Base-by-base conservation (phyloP, 495 filamentous ascomycete genomes). In the Penicillium crystallinum region DNA sequence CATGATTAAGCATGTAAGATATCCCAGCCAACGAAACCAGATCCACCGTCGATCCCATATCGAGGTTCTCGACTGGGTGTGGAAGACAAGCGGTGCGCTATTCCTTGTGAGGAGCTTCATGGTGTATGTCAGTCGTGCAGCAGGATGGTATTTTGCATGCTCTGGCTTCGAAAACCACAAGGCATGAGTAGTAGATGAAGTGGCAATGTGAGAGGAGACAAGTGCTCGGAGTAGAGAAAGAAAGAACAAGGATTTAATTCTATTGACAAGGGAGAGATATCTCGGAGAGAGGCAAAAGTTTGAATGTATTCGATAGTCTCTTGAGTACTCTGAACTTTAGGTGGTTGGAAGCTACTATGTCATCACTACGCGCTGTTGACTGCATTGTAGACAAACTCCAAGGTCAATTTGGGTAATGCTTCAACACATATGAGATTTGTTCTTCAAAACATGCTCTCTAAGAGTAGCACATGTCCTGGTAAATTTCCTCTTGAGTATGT, bases 291-390 rank as follows among this genome's bases (percentile, higher is more conserved):
- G 23, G 3, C 23, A 27, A 27, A 3, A 27, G 23, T n/a, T n/a
- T n/a, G n/a, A n/a, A n/a, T n/a, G n/a, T n/a, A 27, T 27, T 3
- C 3, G 23, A 27, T 27, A 3, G 23, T 27, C 23, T 27, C 3
- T 27, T 7, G 7, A 7, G 23, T 3, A 7, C 23, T 27, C n/a
- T 27, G 23, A 27, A 7, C 23, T 3, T 27, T 22, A 17, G 33
- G 30, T 35, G 47, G 34, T 17, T 45, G 1, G 47, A 22, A 9
- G 39, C 15, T 29, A 47, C 48, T 49, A 62, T 59, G 56, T 62
- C 59, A 59, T 59, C 49, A 56, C 44, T 50, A 59, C 53, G 56
- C 44, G 48, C 39, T 42, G 23, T 39, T 56, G 56, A 58, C 54
- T 53, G 7, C 54, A 44, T 57, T 37, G 6, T 9, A 7, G 23